phyloP scores from a whole-genome alignment of 2,329 filamentous ascomycete genomes.

The Alternaria dauci region DNA sequence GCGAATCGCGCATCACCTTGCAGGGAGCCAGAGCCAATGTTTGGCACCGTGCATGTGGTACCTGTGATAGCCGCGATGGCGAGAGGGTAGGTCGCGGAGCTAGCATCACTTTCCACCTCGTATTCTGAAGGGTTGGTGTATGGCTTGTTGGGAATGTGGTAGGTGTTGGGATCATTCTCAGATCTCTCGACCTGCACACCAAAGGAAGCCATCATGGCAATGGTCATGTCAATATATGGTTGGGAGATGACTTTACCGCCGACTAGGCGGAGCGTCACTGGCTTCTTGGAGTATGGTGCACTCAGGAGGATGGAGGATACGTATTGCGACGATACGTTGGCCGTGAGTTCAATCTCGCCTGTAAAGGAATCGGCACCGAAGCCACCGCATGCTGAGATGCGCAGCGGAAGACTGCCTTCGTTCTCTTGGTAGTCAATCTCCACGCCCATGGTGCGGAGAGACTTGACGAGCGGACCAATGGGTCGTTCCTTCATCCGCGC shows the following conservation, averaged over 20 bases:
- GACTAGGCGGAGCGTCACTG: conserved; percentile 87
- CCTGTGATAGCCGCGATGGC: conserved; percentile 95
- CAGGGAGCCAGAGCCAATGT: conserved; percentile 89
- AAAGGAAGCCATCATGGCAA: conserved; percentile 95
- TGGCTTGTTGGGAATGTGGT: conserved; percentile 84
- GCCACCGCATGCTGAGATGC: conserved; percentile 70
- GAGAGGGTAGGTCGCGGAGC: conserved; percentile 94
- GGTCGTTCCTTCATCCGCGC: conserved; percentile 95
- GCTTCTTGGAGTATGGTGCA: conserved; percentile 93
- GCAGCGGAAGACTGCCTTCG: conserved; percentile 82
- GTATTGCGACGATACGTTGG: conserved; percentile 98
- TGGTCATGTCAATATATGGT: conserved; percentile 98
- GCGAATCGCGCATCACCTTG: conserved; percentile 97
- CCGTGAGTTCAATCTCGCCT: conserved; percentile 88
- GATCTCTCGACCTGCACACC: conserved; percentile 83
- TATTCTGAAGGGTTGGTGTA: conserved; percentile 89
- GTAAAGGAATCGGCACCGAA: conserved; percentile 72
- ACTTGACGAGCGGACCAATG: conserved; percentile 91
- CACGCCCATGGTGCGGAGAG: conserved; percentile 86
- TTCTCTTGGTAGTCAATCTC: conserved; percentile 84
- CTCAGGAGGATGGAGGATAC: conserved; percentile 97
- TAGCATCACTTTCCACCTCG: conserved; percentile 94
- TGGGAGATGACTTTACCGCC: conserved; percentile 98
- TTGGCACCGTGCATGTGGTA: conserved; percentile 93
- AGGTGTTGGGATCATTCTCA: conserved; percentile 82